Evolutionary conservation across 805 yeast genomes (phyloP), one percentile per base, ranked within the genome.

Genomic region (Wickerhamomyces bovis): DNA sequence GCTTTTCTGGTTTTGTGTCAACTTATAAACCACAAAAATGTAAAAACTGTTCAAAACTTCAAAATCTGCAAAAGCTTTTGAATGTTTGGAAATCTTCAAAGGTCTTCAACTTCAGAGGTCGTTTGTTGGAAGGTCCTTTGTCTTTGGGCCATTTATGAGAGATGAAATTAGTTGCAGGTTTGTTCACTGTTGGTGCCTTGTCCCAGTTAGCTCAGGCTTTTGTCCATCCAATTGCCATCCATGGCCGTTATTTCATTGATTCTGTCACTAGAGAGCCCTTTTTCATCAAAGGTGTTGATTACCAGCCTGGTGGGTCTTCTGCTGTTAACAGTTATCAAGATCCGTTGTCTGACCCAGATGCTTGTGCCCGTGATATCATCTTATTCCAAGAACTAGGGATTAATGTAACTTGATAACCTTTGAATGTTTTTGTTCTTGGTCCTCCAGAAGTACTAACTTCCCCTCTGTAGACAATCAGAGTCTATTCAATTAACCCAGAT

Each of bases 221-320:
- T 44, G 68, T 84, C 7, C 77, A 83, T 61, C 95, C 97, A 0
- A 81, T 92, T 42, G 75, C 70, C 19, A 72, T 85, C 7, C 68
- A 72, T 46, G 94, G 88, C 2, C 78, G 81, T 26, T 85, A 82
- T 56, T 92, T 92, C 58, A 73, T 81, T 44, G 89, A 90, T 57
- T 73, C 89, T 1, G 77, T 80, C 7, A 86, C 95, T 1, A 72
- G 77, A 30, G 81, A 82, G 50, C 90, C 90, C 9, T 90, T 92
- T 60, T 82, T 74, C 56, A 75, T 90, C 33, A 83, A 78, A 64
- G 98, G 98, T 18, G 85, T 92, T 1, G 98, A 92, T 64, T 90
- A 90, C 61, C 97, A 92, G 60, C 97, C 97, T 0, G 97, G 97
- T 10, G 98, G 97, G 0, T 83, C 96, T 0, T 82, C 96, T 0